These are phyloP conservation scores for Thielaviopsis cerberus DNA, from an alignment of 2,329 filamentous ascomycete species.

Conservation along the genomic window DNA sequence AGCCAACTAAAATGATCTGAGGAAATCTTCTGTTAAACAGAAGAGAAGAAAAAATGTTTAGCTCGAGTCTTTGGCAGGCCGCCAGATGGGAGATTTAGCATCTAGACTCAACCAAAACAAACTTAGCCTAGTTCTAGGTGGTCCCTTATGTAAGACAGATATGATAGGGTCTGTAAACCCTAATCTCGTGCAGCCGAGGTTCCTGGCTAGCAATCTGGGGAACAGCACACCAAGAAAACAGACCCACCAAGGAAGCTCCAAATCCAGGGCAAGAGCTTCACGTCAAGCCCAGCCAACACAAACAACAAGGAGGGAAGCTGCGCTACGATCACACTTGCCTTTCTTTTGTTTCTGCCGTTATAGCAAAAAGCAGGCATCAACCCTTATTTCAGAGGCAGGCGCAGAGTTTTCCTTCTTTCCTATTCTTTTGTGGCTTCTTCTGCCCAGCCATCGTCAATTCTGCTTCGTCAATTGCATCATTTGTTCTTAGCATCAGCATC, in stretches of 20 bases:
- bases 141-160: no score
- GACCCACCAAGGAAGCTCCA: background rate
- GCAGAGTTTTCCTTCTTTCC: background rate
- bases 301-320: background rate
- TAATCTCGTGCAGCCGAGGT: background rate
- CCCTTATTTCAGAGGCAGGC: background rate
- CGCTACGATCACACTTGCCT: background rate
- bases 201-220: background rate
- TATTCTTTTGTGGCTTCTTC: background rate
- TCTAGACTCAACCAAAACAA: background rate
- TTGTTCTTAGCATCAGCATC: background rate
- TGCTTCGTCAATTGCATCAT: background rate
- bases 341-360: background rate
- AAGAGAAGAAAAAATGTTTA: background rate
- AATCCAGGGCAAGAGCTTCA: background rate
- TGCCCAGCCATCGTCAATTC: background rate
- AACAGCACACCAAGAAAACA: background rate
- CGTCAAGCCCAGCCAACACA: background rate
- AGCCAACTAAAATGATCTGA: background rate
- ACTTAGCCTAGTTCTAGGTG: background rate
- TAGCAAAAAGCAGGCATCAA: background rate
- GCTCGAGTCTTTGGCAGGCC: background rate
- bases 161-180: background rate
- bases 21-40: background rate
- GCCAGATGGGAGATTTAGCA: background rate